These are phyloP conservation scores for Amyloporia xantha DNA, from an alignment of 768 basidiomycete species.

Conservation along the genomic window DNA sequence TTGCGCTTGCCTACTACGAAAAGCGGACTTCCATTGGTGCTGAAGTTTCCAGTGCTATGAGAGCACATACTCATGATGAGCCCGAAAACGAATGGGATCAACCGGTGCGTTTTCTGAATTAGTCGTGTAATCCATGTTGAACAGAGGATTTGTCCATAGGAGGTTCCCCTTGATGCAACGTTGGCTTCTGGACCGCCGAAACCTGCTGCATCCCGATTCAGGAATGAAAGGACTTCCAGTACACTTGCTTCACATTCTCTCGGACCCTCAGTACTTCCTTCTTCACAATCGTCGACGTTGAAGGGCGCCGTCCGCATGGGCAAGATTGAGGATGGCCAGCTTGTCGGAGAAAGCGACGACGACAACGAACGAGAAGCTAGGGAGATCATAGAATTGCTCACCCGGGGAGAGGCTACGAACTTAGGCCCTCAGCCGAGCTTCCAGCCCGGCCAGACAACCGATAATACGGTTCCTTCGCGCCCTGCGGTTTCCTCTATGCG, in stretches of 20 bases:
- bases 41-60: slow-evolving; percentile 46
- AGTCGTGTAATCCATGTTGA: slow-evolving; percentile 5
- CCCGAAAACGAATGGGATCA: slow-evolving; percentile 37
- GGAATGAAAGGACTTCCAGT: slow-evolving; percentile 35
- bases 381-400: slow-evolving; percentile 22
- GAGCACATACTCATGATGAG: slow-evolving; percentile 35
- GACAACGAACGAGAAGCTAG: slow-evolving; percentile 22
- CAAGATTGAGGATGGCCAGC: slow-evolving; percentile 20
- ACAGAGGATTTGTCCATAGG: slow-evolving; percentile 28
- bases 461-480: background rate
- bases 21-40: slow-evolving; percentile 53
- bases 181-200: slow-evolving; percentile 35
- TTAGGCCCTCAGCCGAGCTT: slow-evolving; percentile 15
- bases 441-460: background rate
- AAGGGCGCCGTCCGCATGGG: slow-evolving; percentile 25
- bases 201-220: slow-evolving; percentile 58
- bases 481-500: background rate
- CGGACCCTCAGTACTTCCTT: slow-evolving; percentile 24
- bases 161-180: slow-evolving; percentile 37
- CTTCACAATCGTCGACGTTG: slow-evolving; percentile 19
- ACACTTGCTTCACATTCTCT: slow-evolving; percentile 24
- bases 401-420: slow-evolving; percentile 26
- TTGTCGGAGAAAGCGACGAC: slow-evolving; percentile 25
- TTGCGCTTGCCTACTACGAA: slow-evolving; percentile 63
- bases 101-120: slow-evolving; percentile 28